Conservation (phyloP, 345 rosid species). For the Stellera chamaejasme region DNA sequence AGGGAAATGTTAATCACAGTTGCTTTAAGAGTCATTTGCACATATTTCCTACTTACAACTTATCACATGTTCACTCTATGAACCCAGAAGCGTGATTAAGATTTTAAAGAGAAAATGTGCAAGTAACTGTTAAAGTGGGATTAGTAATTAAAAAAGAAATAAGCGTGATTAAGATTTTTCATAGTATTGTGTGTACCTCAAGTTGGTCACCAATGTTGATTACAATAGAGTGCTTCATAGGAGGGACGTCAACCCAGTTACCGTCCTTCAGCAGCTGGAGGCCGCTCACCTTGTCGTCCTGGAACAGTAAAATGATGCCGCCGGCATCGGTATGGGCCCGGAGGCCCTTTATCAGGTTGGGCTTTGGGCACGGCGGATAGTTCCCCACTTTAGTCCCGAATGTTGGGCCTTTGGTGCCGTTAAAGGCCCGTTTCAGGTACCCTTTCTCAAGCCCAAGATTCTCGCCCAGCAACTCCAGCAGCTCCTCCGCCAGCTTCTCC, state of each 20-base stretch:
- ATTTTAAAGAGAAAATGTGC: too few relatives aligned
- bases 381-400: conserved; percentile 87
- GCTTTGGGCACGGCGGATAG: conserved; percentile 94
- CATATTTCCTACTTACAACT: too few relatives aligned
- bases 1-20: too few relatives aligned
- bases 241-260: conserved; percentile 80
- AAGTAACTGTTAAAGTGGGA: too few relatives aligned
- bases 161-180: too few relatives aligned
- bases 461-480: conserved; percentile 58
- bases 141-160: too few relatives aligned
- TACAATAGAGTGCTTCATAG: conserved; percentile 73
- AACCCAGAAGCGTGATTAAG: too few relatives aligned
- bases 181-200: conserved; percentile 53
- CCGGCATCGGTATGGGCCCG: conserved; percentile 98
- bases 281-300: conserved; percentile 89
- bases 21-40: too few relatives aligned
- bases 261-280: conserved; percentile 92
- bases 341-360: conserved; percentile 80
- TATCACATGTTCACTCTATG: too few relatives aligned
- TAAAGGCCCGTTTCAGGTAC: conserved; percentile 56
- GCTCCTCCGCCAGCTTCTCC: conserved; percentile 57
- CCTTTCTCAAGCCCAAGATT: conserved; percentile 80
- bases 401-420: conserved; percentile 66
- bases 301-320: conserved; percentile 77
- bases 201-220: conserved; percentile 93